Conservation (phyloP, 1,139 yeast species). For the Tardiomyces depauwii region DNA sequence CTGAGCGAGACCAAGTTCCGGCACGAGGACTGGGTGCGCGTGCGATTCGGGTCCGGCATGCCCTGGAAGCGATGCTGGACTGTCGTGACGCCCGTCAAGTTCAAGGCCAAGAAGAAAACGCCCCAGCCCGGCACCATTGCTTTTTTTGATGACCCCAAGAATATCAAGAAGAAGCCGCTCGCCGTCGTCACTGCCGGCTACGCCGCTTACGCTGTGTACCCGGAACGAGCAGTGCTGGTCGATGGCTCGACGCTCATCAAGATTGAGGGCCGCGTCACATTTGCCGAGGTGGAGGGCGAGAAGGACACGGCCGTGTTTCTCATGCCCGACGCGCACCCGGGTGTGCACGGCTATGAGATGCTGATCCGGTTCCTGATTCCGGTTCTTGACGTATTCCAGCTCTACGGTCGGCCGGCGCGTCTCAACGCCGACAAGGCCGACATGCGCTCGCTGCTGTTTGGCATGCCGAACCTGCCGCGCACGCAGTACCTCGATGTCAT, state of each 20-base stretch:
- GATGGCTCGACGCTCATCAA: conserved; percentile 84
- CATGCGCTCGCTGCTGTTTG: conserved; percentile 68
- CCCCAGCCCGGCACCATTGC: conserved; percentile 27
- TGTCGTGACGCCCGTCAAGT: conserved; percentile 62
- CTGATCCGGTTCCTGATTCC: conserved; percentile 82
- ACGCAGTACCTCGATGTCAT: conserved; percentile 67
- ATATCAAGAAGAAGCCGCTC: conserved; percentile 62
- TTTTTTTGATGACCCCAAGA: conserved; percentile 28
- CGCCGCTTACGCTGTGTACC: conserved; percentile 86
- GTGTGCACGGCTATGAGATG: conserved; percentile 93
- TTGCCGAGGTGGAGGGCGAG: conserved; percentile 38
- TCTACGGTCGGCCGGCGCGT: conserved; percentile 86
- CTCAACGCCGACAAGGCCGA: conserved; percentile 83
- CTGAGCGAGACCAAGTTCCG: conserved; percentile 75
- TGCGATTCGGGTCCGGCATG: conserved; percentile 93
- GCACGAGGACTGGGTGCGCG: conserved; percentile 92
- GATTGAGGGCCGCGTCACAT: conserved; percentile 69
- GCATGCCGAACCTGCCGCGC: conserved; percentile 81
- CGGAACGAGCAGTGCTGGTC: conserved; percentile 67
- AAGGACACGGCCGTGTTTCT: conserved; percentile 75
- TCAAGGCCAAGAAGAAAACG: conserved; percentile 30
- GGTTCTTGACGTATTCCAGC: conserved; percentile 68
- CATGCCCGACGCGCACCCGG: conserved; percentile 91
- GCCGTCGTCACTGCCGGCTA: conserved; percentile 65
- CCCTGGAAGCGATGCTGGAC: conserved; percentile 95